A percentile compares a stretch with the other conserved stretches of the same genome.
Evolutionary conservation across 164 flowering plant species (phyloP).

Genomic region (Tetracentron sinense): DNA sequence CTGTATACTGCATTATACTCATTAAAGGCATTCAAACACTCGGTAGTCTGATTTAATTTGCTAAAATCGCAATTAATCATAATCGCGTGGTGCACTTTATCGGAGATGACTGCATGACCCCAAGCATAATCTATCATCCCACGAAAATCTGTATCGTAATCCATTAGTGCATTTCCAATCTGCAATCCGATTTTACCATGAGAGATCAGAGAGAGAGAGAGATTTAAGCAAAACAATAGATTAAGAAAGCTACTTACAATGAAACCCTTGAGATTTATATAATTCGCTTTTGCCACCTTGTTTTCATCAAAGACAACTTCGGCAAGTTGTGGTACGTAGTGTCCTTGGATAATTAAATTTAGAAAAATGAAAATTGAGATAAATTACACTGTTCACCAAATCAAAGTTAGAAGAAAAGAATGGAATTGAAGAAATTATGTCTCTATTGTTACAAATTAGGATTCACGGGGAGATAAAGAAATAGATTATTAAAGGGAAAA

Average conservation of each 20-base stretch:
- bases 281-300: slow-evolving; percentile 27
- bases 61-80: slow-evolving; percentile 5
- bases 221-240: not conserved
- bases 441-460: no score
- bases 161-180: slow-evolving; percentile 6
- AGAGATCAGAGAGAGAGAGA: not conserved
- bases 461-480: no score
- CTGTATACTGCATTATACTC: not conserved
- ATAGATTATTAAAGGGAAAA: no score
- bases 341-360: slow-evolving; percentile 29
- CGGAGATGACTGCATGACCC: slow-evolving; percentile 8
- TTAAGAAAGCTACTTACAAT: slow-evolving; percentile 34
- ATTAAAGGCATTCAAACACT: not conserved
- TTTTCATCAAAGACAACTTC: slow-evolving; percentile 54
- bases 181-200: not conserved
- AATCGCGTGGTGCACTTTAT: not conserved
- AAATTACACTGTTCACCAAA: not conserved
- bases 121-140: slow-evolving; percentile 10
- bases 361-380: not conserved
- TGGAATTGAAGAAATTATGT: no score
- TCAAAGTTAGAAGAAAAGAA: no score
- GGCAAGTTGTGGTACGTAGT: slow-evolving; percentile 80
- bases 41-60: not conserved
- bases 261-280: slow-evolving; percentile 71
- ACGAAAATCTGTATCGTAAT: not conserved